These are phyloP conservation scores for Colletotrichum tropicicola DNA, from an alignment of 2,329 filamentous ascomycete genomes.

Conservation along the genomic window DNA sequence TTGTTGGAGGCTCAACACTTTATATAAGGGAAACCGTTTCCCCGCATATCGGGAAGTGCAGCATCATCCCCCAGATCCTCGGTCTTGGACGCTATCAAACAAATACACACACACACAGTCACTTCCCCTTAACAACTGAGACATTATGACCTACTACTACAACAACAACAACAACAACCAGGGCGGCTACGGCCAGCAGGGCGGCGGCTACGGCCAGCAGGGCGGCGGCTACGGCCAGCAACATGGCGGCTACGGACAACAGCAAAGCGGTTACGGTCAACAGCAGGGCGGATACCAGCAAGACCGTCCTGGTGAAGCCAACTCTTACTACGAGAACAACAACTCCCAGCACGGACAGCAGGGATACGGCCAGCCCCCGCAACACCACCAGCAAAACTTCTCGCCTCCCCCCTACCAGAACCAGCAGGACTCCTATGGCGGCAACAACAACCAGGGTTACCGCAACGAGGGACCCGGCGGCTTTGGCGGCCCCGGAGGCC, in stretches of 20 bases:
- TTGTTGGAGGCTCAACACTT: constrained; percentile 8
- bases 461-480: constrained; percentile 23
- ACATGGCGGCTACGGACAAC: constrained; percentile 5
- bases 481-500: constrained; percentile 33
- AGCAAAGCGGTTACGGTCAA: not conserved
- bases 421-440: not conserved
- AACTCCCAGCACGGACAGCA: constrained; percentile 10
- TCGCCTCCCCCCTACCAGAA: constrained; percentile 22
- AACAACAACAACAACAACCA: constrained; percentile 14
- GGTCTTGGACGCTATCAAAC: too few species aligned
- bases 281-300: constrained; percentile 12
- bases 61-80: not conserved
- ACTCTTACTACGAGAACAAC: constrained; percentile 22
- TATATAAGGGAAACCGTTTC: constrained; percentile 26
- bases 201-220: constrained; percentile 17
- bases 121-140: not conserved
- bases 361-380: constrained; percentile 20
- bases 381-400: constrained; percentile 21
- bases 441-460: constrained; percentile 16
- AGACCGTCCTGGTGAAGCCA: constrained; percentile 12
- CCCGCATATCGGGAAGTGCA: not conserved
- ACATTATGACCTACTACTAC: constrained; percentile 24
- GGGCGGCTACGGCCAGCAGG: constrained; percentile 7
- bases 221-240: constrained; percentile 14
- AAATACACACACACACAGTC: not conserved